Base-by-base conservation (phyloP, 768 basidiomycete genomes). In the Hortiboletus campestris region DNA sequence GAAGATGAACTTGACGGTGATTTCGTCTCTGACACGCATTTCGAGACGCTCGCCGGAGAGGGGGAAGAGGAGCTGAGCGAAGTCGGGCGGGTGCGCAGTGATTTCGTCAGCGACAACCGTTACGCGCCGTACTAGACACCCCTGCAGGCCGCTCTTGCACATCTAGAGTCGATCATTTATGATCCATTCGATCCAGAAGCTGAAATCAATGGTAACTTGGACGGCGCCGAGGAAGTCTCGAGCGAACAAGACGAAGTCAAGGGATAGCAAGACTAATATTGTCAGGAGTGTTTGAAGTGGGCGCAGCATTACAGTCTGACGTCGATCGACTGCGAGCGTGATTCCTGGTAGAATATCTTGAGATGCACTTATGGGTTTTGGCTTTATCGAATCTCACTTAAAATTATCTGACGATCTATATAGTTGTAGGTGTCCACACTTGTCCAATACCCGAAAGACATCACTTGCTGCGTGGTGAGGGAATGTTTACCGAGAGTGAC, bases 11-110 rank as follows among this genome's bases (percentile, higher is more conserved):
- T 77, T 4, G 82, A 81, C 11, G 77, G 81, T 13, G 76, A 81
- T 55, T 81, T 86, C 62, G 71, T 85, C 56, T 80, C 86, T 63
- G 63, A 77, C 8, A 74, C 75, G 32, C 61, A 49, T 12, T 78
- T 80, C 54, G 75, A 78, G 56, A 75, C 77, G 1, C 87, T 91
- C 67, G 78, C 77, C 5, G 74, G 75, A 4, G 78, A 80, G 45
- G 84, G 79, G 52, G 80, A 75, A 20, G 77, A 91, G 64, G 89
- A 94, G 72, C 81, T 94, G 61, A 89, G 85, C 71, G 86, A 88
- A 76, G 89, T 88, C 61, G 93, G 93, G 77, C 85, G 89, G 88
- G 91, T 93, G 86, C 89, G 93, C 88, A 90, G 86, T 72, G 82
- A 89, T 89, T 89, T 89, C 72, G 66, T 80, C 74, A 85, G 85